Base-by-base conservation (phyloP, 1,284 basidiomycete species). In the Fistulina hepatica region DNA sequence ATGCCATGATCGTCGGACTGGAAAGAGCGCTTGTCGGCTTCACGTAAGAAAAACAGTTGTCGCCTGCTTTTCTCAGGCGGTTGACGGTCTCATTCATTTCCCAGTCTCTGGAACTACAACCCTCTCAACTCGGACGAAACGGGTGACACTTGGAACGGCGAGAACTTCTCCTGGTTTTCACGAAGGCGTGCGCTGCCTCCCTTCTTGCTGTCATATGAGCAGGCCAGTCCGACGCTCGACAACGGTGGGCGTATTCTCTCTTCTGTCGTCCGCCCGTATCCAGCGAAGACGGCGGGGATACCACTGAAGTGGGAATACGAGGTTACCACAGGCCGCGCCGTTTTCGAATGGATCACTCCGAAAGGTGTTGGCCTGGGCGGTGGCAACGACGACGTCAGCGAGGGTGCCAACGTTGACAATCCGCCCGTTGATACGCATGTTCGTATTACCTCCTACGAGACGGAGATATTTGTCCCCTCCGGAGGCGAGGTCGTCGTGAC, bases 131-230 rank as follows among this genome's bases (percentile, higher is more conserved):
- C 73, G 26, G 88, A 94, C 49, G 54, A 60, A 15, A 54, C 62
- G 16, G 95, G 94, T 10, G 93, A 97, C 55, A 68, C 79, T 44
- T 97, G 94, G 94, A 97, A 95, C 53, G 86, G 82, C 32, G 93
- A 97, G 58, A 92, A 91, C 60, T 94, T 95, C 56, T 90, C 88
- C 3, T 94, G 88, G 81, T 94, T 88, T 65, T 84, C 82, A 44
- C 61, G 69, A 30, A 60, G 59, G 33, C 72, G 79, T 6, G 72
- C 71, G 1, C 56, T 73, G 9, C 70, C 72, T 1, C 50, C 63
- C 1, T 69, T 66, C 0, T 54, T 72, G 31, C 58, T 76, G 17
- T 64, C 67, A 46, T 59, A 65, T 49, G 68, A 70, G 9, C 78
- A 84, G 49, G 61, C 62, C 8, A 67, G 75, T 3, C 62, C 67